A percentile compares a stretch with the other conserved stretches of the same genome.
Conservation (phyloP, 2,329 filamentous ascomycete genomes). For the Aspergillus udagawae region DNA sequence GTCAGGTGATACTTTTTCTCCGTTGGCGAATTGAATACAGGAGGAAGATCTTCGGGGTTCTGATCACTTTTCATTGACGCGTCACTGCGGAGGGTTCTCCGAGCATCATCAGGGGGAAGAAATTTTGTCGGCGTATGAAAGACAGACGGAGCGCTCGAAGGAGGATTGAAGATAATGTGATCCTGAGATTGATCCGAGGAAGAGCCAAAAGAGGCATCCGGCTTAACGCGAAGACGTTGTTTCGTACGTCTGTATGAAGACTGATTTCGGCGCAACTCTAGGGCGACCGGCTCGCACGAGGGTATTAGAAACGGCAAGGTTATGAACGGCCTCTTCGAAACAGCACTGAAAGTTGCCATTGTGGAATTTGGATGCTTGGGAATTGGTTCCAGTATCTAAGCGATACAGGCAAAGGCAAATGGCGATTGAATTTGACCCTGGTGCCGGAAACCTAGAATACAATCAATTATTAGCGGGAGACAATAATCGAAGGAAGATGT, state of each 20-base stretch:
- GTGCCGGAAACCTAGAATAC: background rate
- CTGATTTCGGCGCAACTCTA: conserved; percentile 41
- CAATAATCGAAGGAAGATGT: background rate
- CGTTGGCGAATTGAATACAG: conserved; percentile 47
- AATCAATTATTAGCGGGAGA: background rate
- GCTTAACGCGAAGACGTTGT: conserved; percentile 48
- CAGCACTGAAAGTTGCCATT: conserved; percentile 28
- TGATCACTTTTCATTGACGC: conserved; percentile 16
- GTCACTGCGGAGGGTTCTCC: conserved; percentile 45
- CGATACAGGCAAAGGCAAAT: background rate
- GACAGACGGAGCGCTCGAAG: conserved; percentile 58
- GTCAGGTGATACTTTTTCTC: conserved; percentile 61
- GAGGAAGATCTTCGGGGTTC: conserved; percentile 37
- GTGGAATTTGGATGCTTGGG: background rate
- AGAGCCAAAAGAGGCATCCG: conserved; percentile 48
- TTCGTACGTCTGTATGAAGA: conserved; percentile 50
- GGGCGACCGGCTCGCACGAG: conserved; percentile 30
- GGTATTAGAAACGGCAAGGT: conserved; percentile 39
- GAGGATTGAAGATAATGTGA: conserved; percentile 64
- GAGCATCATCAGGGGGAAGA: conserved; percentile 55
- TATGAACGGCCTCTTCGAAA: conserved; percentile 32
- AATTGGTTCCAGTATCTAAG: background rate
- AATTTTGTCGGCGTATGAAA: conserved; percentile 64
- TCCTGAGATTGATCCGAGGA: conserved; percentile 40
- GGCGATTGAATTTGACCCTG: background rate